These are phyloP conservation scores for Colletotrichum eremochloae DNA, from an alignment of 2,329 filamentous ascomycete species.

Conservation along the genomic window DNA sequence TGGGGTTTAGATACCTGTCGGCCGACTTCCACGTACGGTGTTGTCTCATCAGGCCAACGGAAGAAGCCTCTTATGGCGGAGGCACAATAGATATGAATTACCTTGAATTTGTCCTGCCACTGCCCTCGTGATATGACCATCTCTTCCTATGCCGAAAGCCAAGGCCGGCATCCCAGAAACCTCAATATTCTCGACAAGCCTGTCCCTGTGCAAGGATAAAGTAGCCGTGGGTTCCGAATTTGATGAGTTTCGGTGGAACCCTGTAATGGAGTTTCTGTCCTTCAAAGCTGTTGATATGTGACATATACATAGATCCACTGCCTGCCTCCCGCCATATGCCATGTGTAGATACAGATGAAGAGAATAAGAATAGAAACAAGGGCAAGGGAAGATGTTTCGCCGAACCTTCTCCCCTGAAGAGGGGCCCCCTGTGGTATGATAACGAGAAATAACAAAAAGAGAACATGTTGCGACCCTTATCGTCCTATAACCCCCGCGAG, in stretches of 20 bases:
- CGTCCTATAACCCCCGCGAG: constrained; percentile 33
- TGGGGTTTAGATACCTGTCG: not conserved
- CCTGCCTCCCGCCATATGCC: not conserved
- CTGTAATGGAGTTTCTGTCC: not conserved
- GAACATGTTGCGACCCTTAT: not conserved
- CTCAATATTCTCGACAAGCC: not conserved
- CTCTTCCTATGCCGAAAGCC: constrained; percentile 14
- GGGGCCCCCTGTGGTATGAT: constrained; percentile 9
- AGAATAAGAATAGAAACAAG: not conserved
- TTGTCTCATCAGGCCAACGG: not conserved
- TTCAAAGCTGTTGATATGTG: not conserved
- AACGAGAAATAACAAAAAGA: not conserved
- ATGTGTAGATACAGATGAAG: constrained; percentile 2
- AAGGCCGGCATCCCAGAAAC: not conserved
- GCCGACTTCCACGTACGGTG: not conserved
- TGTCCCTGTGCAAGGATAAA: not conserved
- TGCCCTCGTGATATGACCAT: not conserved
- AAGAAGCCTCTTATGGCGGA: not conserved
- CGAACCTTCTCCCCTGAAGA: not conserved
- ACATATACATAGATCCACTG: not conserved
- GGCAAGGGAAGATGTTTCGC: not conserved
- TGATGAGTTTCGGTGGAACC: no score
- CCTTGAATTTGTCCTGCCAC: not conserved
- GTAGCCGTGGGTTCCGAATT: not conserved
- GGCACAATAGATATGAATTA: not conserved